A percentile compares a stretch with the other conserved stretches of the same genome.
These are phyloP conservation scores for Circinella umbellata DNA, from an alignment of 371 early-diverging fungal species.

Conservation along the genomic window DNA sequence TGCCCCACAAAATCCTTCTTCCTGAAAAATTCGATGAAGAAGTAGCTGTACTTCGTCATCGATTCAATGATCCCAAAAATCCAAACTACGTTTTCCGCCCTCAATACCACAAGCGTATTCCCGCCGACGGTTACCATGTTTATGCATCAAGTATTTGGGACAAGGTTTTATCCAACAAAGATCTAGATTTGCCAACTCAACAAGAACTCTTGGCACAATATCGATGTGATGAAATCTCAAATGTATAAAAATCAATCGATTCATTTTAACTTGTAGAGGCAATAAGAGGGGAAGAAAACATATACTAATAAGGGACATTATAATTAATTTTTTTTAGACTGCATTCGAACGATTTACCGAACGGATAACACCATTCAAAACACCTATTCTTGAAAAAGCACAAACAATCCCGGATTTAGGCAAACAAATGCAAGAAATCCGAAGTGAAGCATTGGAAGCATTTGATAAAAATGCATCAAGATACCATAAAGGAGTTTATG, in stretches of 20 bases:
- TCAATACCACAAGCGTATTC: constrained; percentile 90
- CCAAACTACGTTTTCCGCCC: constrained; percentile 86
- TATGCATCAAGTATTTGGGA: constrained; percentile 95
- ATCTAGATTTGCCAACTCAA: constrained; percentile 97
- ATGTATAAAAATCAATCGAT: constrained; percentile 29
- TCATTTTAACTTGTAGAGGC: too few species aligned
- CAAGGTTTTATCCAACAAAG: constrained; percentile 91
- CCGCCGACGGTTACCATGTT: constrained; percentile 92
- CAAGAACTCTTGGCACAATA: constrained; percentile 97
- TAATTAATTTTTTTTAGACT: constrained; percentile 33
- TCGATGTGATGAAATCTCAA: constrained; percentile 97
- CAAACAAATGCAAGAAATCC: constrained; percentile 60
- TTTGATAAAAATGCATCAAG: constrained; percentile 93
- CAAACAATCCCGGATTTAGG: constrained; percentile 82
- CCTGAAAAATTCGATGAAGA: constrained; percentile 84
- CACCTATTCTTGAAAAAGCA: constrained; percentile 74
- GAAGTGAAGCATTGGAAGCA: constrained; percentile 61
- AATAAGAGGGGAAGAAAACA: too few species aligned
- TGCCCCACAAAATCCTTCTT: constrained; percentile 91
- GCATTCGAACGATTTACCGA: constrained; percentile 75
- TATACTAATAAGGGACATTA: too few species aligned
- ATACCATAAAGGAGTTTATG: constrained; percentile 90
- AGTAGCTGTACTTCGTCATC: constrained; percentile 68
- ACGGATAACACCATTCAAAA: constrained; percentile 63
- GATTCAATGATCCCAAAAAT: constrained; percentile 78